A percentile compares a stretch with the other conserved stretches of the same genome.
phyloP scores from a whole-genome alignment of 371 early-diverging fungal species.

The Rhizopus microsporus region DNA sequence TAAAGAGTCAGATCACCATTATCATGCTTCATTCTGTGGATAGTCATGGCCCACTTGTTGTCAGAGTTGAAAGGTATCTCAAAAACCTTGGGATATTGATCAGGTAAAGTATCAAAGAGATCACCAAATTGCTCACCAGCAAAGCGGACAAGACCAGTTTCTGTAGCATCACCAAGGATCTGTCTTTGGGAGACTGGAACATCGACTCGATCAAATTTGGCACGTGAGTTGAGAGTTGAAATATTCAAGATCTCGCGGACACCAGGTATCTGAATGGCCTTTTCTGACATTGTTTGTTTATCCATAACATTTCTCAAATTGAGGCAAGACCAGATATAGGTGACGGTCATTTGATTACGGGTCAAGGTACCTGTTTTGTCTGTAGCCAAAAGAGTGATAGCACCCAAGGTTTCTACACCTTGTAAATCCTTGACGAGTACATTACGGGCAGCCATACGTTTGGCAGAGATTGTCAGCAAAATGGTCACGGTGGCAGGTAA shows the following conservation, averaged over 20 bases:
- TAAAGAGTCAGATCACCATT: constrained; percentile 71
- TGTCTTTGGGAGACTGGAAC: constrained; percentile 57
- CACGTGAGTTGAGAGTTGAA: constrained; percentile 77
- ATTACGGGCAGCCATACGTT: constrained; percentile 86
- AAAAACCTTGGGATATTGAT: constrained; percentile 81
- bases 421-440: constrained; percentile 94
- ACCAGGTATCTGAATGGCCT: constrained; percentile 48
- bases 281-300: constrained; percentile 6
- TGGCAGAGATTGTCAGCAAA: constrained; percentile 90
- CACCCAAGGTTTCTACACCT: constrained; percentile 95
- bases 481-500: constrained; percentile 89
- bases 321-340: constrained; percentile 82
- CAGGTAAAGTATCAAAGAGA: constrained; percentile 66
- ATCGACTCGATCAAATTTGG: constrained; percentile 86
- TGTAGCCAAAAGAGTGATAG: constrained; percentile 91
- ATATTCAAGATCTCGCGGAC: constrained; percentile 71
- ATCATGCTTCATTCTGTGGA: constrained; percentile 73
- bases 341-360: constrained; percentile 93
- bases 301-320: constrained; percentile 62
- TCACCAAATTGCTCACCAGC: constrained; percentile 62
- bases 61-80: constrained; percentile 96
- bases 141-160: constrained; percentile 84
- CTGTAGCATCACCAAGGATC: constrained; percentile 91
- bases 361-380: constrained; percentile 97
- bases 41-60: constrained; percentile 93